These are phyloP conservation scores for Globisporangium parvum DNA, from an alignment of 352 stramenopile genomes.

Conservation along the genomic window DNA sequence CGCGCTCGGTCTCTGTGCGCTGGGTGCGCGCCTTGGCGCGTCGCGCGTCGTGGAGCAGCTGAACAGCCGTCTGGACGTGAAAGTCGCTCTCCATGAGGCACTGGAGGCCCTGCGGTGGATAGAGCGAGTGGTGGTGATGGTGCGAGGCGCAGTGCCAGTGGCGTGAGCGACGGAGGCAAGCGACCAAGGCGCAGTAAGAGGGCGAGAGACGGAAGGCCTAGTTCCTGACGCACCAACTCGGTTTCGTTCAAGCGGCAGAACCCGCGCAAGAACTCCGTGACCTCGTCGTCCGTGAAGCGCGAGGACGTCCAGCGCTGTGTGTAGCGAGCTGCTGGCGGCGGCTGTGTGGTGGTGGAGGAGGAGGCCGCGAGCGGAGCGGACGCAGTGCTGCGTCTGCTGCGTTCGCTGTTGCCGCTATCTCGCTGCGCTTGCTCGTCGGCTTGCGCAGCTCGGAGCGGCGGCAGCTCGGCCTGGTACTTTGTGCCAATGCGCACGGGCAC, in stretches of 20 bases:
- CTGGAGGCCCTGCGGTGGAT: slow-evolving; percentile 59
- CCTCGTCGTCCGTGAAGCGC: slow-evolving; percentile 24
- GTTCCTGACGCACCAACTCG: slow-evolving; percentile 29
- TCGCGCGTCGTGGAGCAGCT: slow-evolving; percentile 31
- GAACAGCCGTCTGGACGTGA: slow-evolving; percentile 30
- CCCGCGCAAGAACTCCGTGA: slow-evolving; percentile 47
- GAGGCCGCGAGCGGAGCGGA: too few species aligned
- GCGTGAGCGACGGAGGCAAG: too few species aligned
- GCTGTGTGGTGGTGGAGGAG: too few species aligned
- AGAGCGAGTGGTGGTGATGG: too few species aligned
- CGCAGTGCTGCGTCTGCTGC: background rate
- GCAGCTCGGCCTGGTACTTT: slow-evolving; percentile 49
- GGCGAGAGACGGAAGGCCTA: background rate
- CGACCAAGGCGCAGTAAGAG: background rate
- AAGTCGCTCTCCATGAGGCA: slow-evolving; percentile 57
- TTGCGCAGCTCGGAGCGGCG: slow-evolving; percentile 30
- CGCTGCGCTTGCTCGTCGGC: background rate
- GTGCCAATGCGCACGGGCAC: slow-evolving; percentile 24
- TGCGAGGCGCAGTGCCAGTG: background rate
- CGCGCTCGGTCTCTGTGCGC: slow-evolving; percentile 17
- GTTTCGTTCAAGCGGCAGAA: slow-evolving; percentile 42
- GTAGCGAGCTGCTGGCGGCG: slow-evolving; percentile 10
- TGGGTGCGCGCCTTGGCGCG: slow-evolving; percentile 18
- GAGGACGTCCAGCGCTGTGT: slow-evolving; percentile 37
- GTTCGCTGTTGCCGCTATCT: background rate